phyloP scores from a whole-genome alignment of 805 yeast species.

The Schizosaccharomyces cryophilus region DNA sequence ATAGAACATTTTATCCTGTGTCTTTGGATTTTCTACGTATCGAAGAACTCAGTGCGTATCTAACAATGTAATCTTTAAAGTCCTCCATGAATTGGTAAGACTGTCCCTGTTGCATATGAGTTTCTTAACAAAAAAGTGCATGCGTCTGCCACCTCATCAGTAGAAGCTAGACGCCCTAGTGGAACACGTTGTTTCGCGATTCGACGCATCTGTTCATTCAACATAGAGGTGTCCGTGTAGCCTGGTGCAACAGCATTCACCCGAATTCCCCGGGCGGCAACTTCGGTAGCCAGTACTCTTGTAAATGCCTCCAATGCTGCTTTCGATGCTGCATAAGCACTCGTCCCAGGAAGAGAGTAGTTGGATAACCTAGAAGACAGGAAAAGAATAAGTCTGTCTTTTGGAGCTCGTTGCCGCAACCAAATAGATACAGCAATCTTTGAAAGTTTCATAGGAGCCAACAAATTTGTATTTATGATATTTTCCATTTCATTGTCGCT shows the following conservation, averaged over 20 bases:
- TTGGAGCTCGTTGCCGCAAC: neutral
- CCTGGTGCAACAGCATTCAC: conserved; percentile 6
- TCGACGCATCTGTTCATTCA: neutral
- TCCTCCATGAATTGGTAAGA: neutral
- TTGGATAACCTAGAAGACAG: neutral
- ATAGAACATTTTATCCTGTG: neutral
- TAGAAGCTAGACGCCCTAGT: neutral
- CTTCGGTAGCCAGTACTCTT: conserved; percentile 4
- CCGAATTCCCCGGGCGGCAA: conserved; percentile 3
- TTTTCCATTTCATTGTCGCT: neutral
- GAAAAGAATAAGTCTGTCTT: neutral
- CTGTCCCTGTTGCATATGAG: neutral
- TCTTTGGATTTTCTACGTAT: neutral
- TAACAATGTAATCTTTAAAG: neutral
- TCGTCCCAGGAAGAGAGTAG: conserved; percentile 1
- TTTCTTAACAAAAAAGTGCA: neutral
- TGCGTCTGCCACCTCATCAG: neutral
- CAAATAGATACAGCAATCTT: neutral
- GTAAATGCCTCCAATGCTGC: conserved; percentile 5
- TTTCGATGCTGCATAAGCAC: conserved; percentile 4
- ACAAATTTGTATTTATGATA: neutral
- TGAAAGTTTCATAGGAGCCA: neutral
- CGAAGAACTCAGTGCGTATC: neutral
- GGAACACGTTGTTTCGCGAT: neutral
- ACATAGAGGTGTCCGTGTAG: conserved; percentile 4